Percentiles rank a stretch among this genome's conserved stretches.
These are phyloP conservation scores for Aphanomyces stellatus DNA, from an alignment of 352 stramenopile genomes.

Conservation along the genomic window DNA sequence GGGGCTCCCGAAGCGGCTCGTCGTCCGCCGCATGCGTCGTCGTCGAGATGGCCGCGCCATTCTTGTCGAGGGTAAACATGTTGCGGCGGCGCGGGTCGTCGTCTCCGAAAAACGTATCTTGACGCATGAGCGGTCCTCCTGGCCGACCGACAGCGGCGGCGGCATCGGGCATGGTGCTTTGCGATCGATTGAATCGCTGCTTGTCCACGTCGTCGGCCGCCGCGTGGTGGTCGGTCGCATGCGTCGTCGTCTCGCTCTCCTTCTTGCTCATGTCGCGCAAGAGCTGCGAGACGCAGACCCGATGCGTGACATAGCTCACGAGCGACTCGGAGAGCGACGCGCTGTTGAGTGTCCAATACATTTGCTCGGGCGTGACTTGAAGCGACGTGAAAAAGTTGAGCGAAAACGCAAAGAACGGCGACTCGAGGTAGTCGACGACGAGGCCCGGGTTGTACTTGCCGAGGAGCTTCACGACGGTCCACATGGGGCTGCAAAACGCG, in stretches of 20 bases:
- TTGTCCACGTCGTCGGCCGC: background rate
- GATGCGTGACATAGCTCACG: conserved; percentile 51
- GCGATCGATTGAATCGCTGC: background rate
- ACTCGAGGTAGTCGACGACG: conserved; percentile 64
- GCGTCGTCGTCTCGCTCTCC: conserved; percentile 18
- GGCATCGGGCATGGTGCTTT: background rate
- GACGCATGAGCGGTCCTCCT: background rate
- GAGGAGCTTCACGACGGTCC: conserved; percentile 33
- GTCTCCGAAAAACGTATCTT: conserved; percentile 14
- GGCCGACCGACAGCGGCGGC: background rate
- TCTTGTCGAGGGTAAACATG: background rate
- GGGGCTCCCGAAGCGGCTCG: background rate
- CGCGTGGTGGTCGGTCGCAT: too few relatives aligned
- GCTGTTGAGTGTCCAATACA: conserved; percentile 60
- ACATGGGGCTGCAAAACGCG: conserved; percentile 37
- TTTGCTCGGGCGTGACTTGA: conserved; percentile 61
- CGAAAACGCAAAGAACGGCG: conserved; percentile 47
- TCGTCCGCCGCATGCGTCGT: background rate
- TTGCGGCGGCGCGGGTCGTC: conserved; percentile 4
- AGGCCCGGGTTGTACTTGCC: background rate
- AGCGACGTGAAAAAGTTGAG: conserved; percentile 68
- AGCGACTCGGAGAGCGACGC: conserved; percentile 53
- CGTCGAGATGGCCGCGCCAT: too few relatives aligned
- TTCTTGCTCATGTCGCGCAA: conserved; percentile 42
- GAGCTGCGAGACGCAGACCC: conserved; percentile 47